A percentile compares a stretch with the other conserved stretches of the same genome.
Evolutionary conservation across 2,329 filamentous ascomycete species (phyloP).

Genomic region (Aspergillus floridensis): DNA sequence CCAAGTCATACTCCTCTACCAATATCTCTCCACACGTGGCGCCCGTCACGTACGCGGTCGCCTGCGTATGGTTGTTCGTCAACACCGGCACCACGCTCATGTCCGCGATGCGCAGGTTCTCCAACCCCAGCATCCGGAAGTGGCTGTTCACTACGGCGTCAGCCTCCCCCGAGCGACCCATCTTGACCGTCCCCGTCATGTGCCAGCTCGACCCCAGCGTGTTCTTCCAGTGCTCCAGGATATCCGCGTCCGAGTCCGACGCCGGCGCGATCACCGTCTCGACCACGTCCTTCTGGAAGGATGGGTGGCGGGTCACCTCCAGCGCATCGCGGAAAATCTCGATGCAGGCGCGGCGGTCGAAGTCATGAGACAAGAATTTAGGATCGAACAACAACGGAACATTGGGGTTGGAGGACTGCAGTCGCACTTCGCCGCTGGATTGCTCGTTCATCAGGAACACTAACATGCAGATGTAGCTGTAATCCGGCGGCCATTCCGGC

Average conservation of each 20-base stretch:
- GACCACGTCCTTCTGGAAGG: constrained; percentile 47
- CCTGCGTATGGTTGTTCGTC: constrained; percentile 52
- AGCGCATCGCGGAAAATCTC: constrained; percentile 49
- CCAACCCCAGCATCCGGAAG: constrained; percentile 40
- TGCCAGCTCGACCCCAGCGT: constrained; percentile 52
- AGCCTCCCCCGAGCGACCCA: constrained; percentile 49
- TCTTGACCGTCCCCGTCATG: constrained; percentile 57
- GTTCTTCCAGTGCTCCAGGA: constrained; percentile 49
- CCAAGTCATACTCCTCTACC: constrained; percentile 45
- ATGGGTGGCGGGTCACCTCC: constrained; percentile 43
- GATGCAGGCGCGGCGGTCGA: constrained; percentile 53
- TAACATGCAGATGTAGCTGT: constrained; percentile 46
- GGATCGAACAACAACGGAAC: constrained; percentile 55
- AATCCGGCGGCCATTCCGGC: constrained; percentile 38
- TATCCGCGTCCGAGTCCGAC: constrained; percentile 54
- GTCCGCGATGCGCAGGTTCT: constrained; percentile 43
- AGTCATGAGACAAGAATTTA: constrained; percentile 53
- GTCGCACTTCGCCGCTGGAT: constrained; percentile 50
- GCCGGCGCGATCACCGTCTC: constrained; percentile 44
- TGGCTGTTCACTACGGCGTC: constrained; percentile 50
- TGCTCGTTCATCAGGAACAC: constrained; percentile 57
- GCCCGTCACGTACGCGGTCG: constrained; percentile 55
- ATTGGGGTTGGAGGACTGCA: constrained; percentile 53
- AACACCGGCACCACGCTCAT: constrained; percentile 45
- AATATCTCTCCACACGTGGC: constrained; percentile 53